Evolutionary conservation across 352 stramenopile species (phyloP).

Genomic region (Globisporangium perplexum): DNA sequence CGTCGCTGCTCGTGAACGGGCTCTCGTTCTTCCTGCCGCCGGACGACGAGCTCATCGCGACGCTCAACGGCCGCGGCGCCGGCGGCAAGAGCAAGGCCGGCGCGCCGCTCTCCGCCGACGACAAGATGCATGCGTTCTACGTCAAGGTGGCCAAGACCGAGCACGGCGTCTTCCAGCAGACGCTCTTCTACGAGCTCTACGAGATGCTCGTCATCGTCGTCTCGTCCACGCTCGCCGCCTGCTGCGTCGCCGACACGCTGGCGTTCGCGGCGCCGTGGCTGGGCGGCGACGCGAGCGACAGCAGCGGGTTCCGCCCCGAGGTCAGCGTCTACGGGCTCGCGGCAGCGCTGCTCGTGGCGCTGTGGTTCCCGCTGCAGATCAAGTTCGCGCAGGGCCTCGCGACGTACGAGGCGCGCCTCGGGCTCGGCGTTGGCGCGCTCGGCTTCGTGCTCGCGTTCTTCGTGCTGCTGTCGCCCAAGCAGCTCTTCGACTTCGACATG

Average conservation of each 20-base stretch:
- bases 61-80: constrained; percentile 42
- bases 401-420: constrained; percentile 57
- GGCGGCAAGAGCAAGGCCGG: constrained; percentile 8
- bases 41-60: constrained; percentile 62
- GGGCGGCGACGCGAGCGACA: constrained; percentile 5
- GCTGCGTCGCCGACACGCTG: constrained; percentile 35
- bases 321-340: constrained; percentile 62
- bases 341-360: constrained; percentile 50
- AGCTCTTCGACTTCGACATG: constrained; percentile 63
- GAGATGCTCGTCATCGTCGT: constrained; percentile 74
- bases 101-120: constrained; percentile 36
- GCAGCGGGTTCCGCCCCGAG: constrained; percentile 20
- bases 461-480: constrained; percentile 50
- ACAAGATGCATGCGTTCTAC: constrained; percentile 73
- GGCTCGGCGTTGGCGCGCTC: constrained; percentile 43
- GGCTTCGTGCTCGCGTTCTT: constrained; percentile 57
- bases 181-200: constrained; percentile 79
- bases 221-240: constrained; percentile 44
- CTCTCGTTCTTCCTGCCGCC: constrained; percentile 76
- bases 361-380: constrained; percentile 76
- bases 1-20: constrained; percentile 47
- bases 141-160: constrained; percentile 65
- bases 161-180: constrained; percentile 57
- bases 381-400: constrained; percentile 56
- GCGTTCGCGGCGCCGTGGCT: constrained; percentile 23